Evolutionary conservation across 176 grass and related monocot species (phyloP).

Genomic region (Carex parvula): DNA sequence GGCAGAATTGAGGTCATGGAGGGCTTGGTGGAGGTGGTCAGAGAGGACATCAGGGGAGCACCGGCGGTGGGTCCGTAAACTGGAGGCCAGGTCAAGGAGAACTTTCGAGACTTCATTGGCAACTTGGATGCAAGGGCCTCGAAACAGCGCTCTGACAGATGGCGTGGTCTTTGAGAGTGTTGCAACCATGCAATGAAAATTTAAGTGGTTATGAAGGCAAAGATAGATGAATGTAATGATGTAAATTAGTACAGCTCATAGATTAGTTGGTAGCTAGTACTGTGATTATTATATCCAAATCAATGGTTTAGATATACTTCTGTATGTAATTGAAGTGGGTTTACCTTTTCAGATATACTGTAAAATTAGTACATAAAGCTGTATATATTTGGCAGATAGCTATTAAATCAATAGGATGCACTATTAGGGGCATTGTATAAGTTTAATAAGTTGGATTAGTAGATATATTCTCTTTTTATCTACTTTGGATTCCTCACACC

Average conservation of each 20-base stretch:
- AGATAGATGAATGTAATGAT: neutral
- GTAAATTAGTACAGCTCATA: neutral
- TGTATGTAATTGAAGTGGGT: neutral
- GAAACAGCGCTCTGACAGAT: slow-evolving; percentile 52
- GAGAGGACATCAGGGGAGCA: slow-evolving; percentile 61
- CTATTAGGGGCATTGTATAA: neutral
- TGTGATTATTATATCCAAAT: too few relatives aligned
- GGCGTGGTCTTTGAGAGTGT: slow-evolving; percentile 45
- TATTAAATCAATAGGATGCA: neutral
- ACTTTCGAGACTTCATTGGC: slow-evolving; percentile 73
- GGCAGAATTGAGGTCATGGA: slow-evolving; percentile 61
- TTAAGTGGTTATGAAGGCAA: neutral
- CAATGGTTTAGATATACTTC: too few relatives aligned
- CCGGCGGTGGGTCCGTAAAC: slow-evolving; percentile 42
- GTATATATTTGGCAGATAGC: neutral
- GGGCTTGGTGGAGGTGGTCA: slow-evolving; percentile 62
- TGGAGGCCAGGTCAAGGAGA: slow-evolving; percentile 64
- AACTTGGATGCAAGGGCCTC: slow-evolving; percentile 64
- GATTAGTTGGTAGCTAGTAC: neutral
- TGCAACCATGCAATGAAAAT: slow-evolving; percentile 9
- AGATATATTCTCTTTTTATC: neutral
- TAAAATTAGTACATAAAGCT: neutral
- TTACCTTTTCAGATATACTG: neutral
- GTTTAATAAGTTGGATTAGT: neutral
- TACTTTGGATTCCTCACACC: neutral